phyloP scores from a whole-genome alignment of 1,139 yeast genomes.

The Scheffersomyces illinoinensis region DNA sequence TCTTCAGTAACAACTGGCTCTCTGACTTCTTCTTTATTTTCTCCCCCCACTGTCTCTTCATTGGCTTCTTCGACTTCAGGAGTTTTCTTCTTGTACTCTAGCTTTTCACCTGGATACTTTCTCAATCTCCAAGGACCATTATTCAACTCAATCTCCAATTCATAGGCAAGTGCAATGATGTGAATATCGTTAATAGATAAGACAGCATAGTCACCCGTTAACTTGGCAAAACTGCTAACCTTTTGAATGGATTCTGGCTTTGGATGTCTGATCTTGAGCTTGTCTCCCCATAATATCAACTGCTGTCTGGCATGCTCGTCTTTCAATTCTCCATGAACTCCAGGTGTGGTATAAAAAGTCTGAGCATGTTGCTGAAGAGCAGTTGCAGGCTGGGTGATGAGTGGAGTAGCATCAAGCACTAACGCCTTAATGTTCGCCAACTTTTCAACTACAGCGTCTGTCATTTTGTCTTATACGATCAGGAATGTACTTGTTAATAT shows the following conservation, averaged over 20 bases:
- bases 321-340: conserved; percentile 81
- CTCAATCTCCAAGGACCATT: conserved; percentile 71
- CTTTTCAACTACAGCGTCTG: not conserved
- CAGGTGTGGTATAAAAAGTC: conserved; percentile 83
- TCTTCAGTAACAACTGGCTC: conserved; percentile 6
- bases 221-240: conserved; percentile 74
- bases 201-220: conserved; percentile 90
- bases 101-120: conserved; percentile 67
- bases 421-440: conserved; percentile 45
- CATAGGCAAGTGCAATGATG: conserved; percentile 87
- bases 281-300: conserved; percentile 73
- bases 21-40: conserved; percentile 4
- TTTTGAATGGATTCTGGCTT: conserved; percentile 59
- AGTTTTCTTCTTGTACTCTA: conserved; percentile 15
- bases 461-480: not conserved
- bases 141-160: conserved; percentile 72
- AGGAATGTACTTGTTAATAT: not conserved
- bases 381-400: conserved; percentile 83
- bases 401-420: conserved; percentile 92
- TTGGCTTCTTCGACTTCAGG: conserved; percentile 1
- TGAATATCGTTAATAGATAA: conserved; percentile 90
- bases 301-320: conserved; percentile 85
- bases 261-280: conserved; percentile 72
- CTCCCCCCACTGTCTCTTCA: conserved; percentile 9
- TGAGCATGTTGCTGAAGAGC: conserved; percentile 70